phyloP scores from a whole-genome alignment of 2,329 filamentous ascomycete genomes.

The Phialocephala subalpina region DNA sequence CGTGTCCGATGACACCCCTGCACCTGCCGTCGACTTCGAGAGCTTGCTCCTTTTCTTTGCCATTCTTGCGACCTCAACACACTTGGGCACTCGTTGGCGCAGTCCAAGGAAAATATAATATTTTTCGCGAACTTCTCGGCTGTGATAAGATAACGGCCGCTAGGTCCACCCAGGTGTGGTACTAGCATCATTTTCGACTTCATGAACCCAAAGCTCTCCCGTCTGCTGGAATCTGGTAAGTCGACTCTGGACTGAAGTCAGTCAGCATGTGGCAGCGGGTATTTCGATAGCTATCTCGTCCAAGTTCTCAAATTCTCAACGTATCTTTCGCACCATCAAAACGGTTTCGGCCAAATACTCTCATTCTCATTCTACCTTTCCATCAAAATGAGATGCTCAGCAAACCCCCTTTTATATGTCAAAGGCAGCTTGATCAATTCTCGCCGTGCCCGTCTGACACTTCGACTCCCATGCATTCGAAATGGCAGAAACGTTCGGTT shows the following conservation, averaged over 20 bases:
- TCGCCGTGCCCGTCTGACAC: background rate
- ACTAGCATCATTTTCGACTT: background rate
- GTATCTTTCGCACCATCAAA: too few species aligned
- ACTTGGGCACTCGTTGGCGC: background rate
- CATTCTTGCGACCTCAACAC: conserved; percentile 25
- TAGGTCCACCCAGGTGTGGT: background rate
- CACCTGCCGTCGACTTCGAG: conserved; percentile 32
- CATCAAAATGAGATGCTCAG: conserved; percentile 17
- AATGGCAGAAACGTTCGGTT: background rate
- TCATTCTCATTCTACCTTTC: background rate
- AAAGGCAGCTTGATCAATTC: background rate
- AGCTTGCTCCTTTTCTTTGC: conserved; percentile 37
- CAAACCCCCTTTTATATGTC: conserved; percentile 12
- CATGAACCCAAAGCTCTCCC: background rate
- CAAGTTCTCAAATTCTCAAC: background rate
- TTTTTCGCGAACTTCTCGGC: background rate
- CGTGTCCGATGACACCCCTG: conserved; percentile 22
- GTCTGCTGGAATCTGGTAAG: background rate
- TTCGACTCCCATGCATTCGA: background rate
- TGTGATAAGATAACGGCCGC: conserved; percentile 13
- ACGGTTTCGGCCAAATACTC: background rate
- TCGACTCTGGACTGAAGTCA: background rate
- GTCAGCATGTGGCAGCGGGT: background rate
- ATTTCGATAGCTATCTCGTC: background rate
- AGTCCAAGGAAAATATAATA: background rate